Evolutionary conservation across 1,284 basidiomycete species (phyloP), one percentile per base, ranked within the genome.

Genomic region (Cutaneotrichosporon mucoides): DNA sequence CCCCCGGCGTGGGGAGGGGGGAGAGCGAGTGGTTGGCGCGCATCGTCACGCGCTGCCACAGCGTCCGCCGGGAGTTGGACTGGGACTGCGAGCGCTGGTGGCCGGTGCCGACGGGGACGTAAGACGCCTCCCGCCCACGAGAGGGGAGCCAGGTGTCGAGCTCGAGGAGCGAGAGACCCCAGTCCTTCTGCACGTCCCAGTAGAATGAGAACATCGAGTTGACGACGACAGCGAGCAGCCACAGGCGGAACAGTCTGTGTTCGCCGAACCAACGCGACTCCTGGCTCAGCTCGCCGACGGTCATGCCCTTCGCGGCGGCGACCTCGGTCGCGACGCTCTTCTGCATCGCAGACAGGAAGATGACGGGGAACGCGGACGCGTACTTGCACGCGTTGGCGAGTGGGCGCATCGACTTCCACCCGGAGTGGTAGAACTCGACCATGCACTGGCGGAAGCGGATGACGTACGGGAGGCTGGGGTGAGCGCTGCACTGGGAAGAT

Each of bases 111-210:
- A 44, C 38, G 46, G 51, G 54, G n/a, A 33, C 15, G 35, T 48
- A 13, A n/a, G 15, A 33, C 8, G 34, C 34, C 13, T 45, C n/a
- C 33, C 35, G n/a, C 5, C 45, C 13, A 4, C 40, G 47, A 4
- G 34, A 16, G 2, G 55, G 47, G 13, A 43, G n/a, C 79, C 79
- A 80, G 12, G 75, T 77, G 16, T 74, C 72, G 13, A 76, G 75
- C 55, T 83, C 83, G 59, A 97, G 80, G 35, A 97, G 79, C 46
- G 87, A 84, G 49, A 99, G 82, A 0, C 96, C 96, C 95, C 95
- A 99, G 76, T 99, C 96, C 73, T 97, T 92, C 48, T 90, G 92
- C 38, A 99, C 84, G 77, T 99, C 96, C 96, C 96, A 99, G 90
- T 92, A 99, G 77, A 96, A 98, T 6, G 92, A 95, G 78, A 92